A percentile compares a stretch with the other conserved stretches of the same genome.
Conservation (phyloP, 768 basidiomycete genomes). For the Suillus discolor region DNA sequence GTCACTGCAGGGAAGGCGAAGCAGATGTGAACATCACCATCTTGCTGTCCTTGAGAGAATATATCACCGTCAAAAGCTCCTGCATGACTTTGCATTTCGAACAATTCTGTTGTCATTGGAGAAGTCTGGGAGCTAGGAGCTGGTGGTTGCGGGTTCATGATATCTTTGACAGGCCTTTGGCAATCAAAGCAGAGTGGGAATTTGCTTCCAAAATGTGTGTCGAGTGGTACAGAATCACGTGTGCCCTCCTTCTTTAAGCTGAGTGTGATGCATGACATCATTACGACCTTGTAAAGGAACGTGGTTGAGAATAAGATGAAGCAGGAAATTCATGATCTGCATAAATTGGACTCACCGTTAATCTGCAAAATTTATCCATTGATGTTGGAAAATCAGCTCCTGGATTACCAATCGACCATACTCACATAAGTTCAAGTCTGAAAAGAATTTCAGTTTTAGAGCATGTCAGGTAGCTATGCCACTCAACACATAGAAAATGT, state of each 20-base stretch:
- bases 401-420: background rate
- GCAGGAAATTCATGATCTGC: background rate
- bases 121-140: background rate
- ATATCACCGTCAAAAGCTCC: background rate
- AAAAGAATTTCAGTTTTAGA: background rate
- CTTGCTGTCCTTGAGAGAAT: background rate
- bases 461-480: background rate
- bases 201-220: background rate
- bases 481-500: background rate
- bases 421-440: constrained; percentile 6
- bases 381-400: background rate
- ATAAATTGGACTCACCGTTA: background rate
- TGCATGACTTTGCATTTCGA: background rate
- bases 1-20: background rate
- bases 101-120: background rate
- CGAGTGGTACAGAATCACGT: background rate
- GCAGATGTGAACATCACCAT: background rate
- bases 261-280: constrained; percentile 72
- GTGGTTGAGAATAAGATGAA: background rate
- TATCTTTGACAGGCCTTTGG: background rate
- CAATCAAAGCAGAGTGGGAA: background rate
- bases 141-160: background rate
- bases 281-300: constrained; percentile 45
- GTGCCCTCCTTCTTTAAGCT: constrained; percentile 48
- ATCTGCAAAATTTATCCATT: background rate